Evolutionary conservation across 2,329 filamentous ascomycete species (phyloP).

Genomic region (Aspergillus sp.): DNA sequence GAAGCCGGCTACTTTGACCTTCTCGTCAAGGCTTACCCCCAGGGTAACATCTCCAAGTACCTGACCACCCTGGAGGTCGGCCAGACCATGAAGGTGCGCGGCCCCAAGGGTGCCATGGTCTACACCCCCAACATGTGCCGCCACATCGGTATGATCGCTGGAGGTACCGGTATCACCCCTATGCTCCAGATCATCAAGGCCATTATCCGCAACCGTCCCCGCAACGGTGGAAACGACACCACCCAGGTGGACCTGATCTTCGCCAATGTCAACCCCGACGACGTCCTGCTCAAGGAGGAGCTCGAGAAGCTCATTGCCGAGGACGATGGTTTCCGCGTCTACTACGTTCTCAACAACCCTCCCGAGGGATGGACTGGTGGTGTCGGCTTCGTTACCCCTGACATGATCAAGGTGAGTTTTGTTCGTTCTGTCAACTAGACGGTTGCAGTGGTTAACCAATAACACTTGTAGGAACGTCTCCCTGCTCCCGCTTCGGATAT

Average conservation of each 20-base stretch:
- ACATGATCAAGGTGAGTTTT: constrained; percentile 80
- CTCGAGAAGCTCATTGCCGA: constrained; percentile 75
- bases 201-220: constrained; percentile 73
- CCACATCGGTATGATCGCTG: constrained; percentile 96
- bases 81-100: constrained; percentile 83
- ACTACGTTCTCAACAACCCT: constrained; percentile 97
- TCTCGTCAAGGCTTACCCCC: constrained; percentile 96
- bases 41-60: constrained; percentile 94
- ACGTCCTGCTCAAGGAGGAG: constrained; percentile 92
- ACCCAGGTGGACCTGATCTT: constrained; percentile 95
- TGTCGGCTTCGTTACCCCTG: constrained; percentile 89
- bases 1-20: constrained; percentile 92
- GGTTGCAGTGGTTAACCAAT: neutral
- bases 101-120: constrained; percentile 96
- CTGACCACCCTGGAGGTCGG: constrained; percentile 81
- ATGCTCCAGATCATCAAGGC: constrained; percentile 97
- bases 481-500: constrained; percentile 81
- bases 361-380: constrained; percentile 89
- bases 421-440: neutral
- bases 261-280: constrained; percentile 89
- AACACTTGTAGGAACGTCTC: constrained; percentile 49
- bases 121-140: constrained; percentile 97
- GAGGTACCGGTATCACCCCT: constrained; percentile 95
- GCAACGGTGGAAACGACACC: constrained; percentile 68
- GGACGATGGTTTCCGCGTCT: constrained; percentile 78